These are phyloP conservation scores for Cytospora paraplurivora DNA, from an alignment of 2,329 filamentous ascomycete genomes.

Conservation along the genomic window DNA sequence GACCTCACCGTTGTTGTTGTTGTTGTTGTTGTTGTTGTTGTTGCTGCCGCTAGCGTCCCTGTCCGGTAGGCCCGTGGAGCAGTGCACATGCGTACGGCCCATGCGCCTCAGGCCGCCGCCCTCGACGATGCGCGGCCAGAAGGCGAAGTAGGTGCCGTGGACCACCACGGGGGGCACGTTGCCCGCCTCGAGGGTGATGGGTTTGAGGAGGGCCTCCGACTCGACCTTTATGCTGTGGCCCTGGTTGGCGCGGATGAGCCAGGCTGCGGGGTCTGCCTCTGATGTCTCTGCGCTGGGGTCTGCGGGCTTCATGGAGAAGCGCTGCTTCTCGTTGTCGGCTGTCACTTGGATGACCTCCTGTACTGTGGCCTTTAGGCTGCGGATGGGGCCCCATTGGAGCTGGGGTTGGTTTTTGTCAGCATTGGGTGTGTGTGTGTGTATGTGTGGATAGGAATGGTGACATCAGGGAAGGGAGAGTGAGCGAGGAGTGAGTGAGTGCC, in stretches of 20 bases:
- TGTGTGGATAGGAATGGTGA: conserved; percentile 3
- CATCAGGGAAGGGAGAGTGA: conserved; percentile 14
- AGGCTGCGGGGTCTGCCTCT: conserved; percentile 60
- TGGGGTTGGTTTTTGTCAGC: conserved; percentile 33
- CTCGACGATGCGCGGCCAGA: conserved; percentile 74
- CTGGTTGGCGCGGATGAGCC: conserved; percentile 92
- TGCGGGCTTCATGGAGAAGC: conserved; percentile 75
- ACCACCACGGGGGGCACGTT: conserved; percentile 70
- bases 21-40: conserved; percentile 21
- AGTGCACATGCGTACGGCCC: conserved; percentile 87
- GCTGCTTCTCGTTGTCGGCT: conserved; percentile 80
- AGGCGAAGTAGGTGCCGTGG: conserved; percentile 85
- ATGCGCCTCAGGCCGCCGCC: conserved; percentile 79
- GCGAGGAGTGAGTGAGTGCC: no score
- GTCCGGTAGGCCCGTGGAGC: conserved; percentile 71
- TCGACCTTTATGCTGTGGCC: conserved; percentile 83
- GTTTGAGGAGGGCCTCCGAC: conserved; percentile 68
- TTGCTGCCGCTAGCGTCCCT: no score
- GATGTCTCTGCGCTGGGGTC: conserved; percentile 27
- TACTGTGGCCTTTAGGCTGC: conserved; percentile 72
- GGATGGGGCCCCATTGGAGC: conserved; percentile 61
- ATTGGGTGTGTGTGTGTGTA: background rate
- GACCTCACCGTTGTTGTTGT: conserved; percentile 20
- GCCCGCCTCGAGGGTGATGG: conserved; percentile 60
- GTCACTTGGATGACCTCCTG: conserved; percentile 69